These are phyloP conservation scores for Chlorokybus atmophyticus DNA, from an alignment of 139 green algal genomes.

Conservation along the genomic window DNA sequence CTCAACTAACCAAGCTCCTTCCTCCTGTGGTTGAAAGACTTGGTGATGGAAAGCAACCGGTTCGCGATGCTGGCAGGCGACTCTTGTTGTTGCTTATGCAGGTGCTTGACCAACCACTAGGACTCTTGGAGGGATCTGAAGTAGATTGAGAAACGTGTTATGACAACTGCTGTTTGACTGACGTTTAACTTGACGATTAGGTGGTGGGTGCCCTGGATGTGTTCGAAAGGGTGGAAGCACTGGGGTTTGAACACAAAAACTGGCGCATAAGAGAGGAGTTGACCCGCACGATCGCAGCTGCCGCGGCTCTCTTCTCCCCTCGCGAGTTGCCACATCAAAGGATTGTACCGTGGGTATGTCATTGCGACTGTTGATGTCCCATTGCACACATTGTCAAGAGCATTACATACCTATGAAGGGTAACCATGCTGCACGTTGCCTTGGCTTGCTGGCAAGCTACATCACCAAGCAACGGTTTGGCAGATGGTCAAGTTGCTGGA, in stretches of 20 bases:
- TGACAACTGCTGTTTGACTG: no score
- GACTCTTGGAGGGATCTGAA: no score
- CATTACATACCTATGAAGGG: background rate
- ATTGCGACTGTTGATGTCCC: background rate
- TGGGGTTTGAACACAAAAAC: background rate
- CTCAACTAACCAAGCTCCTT: no score
- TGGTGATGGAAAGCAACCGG: constrained; percentile 6
- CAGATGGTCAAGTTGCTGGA: background rate
- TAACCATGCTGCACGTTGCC: background rate
- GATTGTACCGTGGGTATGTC: background rate
- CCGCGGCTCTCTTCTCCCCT: background rate
- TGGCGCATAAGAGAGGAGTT: background rate
- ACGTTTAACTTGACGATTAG: no score
- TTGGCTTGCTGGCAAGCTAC: background rate
- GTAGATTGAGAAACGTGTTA: no score
- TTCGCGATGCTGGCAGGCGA: background rate
- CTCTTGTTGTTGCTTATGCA: background rate
- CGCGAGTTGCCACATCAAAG: background rate
- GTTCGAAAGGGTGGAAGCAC: background rate
- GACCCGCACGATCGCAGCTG: background rate
- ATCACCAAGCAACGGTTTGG: no score
- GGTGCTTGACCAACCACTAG: no score
- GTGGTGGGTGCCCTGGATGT: background rate
- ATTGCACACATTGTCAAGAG: background rate
- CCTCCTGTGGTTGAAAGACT: constrained; percentile 1